Conservation (phyloP, 495 filamentous ascomycete species). For the Penicillium roqueforti region DNA sequence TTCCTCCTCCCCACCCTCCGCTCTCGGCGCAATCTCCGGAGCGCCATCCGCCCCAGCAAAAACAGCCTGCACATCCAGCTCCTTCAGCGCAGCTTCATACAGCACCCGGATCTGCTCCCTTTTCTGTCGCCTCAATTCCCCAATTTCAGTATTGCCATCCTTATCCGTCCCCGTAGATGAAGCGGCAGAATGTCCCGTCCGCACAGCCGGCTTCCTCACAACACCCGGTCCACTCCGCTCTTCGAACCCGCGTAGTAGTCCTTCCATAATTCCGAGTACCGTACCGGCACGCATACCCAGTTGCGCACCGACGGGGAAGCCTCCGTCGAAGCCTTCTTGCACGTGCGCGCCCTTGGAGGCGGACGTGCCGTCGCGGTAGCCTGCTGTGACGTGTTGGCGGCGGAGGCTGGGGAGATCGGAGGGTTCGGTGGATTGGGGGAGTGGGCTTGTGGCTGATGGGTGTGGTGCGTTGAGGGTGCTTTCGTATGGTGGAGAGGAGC, state of each 20-base stretch:
- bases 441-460: neutral
- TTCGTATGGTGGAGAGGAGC: slow-evolving; percentile 36
- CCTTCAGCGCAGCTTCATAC: slow-evolving; percentile 50
- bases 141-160: slow-evolving; percentile 6
- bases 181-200: slow-evolving; percentile 5
- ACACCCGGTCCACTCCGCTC: slow-evolving; percentile 22
- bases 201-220: slow-evolving; percentile 30
- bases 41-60: slow-evolving; percentile 48
- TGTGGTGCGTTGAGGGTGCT: neutral
- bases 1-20: slow-evolving; percentile 28
- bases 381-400: slow-evolving; percentile 72
- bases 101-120: slow-evolving; percentile 38
- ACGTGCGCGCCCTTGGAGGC: slow-evolving; percentile 63
- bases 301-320: slow-evolving; percentile 72
- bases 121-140: slow-evolving; percentile 23
- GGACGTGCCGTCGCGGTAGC: slow-evolving; percentile 84
- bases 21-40: neutral
- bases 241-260: slow-evolving; percentile 44
- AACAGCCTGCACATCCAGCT: slow-evolving; percentile 57
- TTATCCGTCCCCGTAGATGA: neutral
- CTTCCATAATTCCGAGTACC: slow-evolving; percentile 68
- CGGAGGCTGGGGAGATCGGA: slow-evolving; percentile 74
- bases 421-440: slow-evolving; percentile 32
- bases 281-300: slow-evolving; percentile 69
- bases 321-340: slow-evolving; percentile 86